phyloP scores from a whole-genome alignment of 495 filamentous ascomycete species.

The Aspergillus heteromorphus region DNA sequence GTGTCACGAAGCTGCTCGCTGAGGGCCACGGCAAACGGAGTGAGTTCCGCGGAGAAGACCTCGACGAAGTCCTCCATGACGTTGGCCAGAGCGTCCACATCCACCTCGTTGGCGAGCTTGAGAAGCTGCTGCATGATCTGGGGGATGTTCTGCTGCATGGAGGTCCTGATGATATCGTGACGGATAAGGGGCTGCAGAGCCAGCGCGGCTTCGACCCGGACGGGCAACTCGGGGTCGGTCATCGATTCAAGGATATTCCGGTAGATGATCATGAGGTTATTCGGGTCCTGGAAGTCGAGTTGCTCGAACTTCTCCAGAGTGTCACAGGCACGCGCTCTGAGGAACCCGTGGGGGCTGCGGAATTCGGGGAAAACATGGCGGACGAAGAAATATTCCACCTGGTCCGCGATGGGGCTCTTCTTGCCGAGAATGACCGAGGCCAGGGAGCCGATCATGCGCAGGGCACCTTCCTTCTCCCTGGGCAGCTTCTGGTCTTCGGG shows the following conservation, averaged over 20 bases:
- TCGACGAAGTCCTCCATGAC: slow-evolving; percentile 99
- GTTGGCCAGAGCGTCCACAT: slow-evolving; percentile 91
- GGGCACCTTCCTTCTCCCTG: slow-evolving; percentile 89
- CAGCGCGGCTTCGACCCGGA: slow-evolving; percentile 89
- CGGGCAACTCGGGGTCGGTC: slow-evolving; percentile 85
- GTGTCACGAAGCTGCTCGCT: slow-evolving; percentile 96
- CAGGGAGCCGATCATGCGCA: slow-evolving; percentile 95
- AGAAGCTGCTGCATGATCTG: slow-evolving; percentile 99
- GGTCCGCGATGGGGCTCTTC: slow-evolving; percentile 94
- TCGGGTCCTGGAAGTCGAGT: slow-evolving; percentile 89
- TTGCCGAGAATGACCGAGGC: slow-evolving; percentile 92
- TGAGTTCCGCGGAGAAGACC: slow-evolving; percentile 91
- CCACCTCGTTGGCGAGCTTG: slow-evolving; percentile 92
- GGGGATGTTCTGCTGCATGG: slow-evolving; percentile 97
- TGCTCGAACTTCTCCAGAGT: slow-evolving; percentile 96
- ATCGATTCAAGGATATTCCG: slow-evolving; percentile 95
- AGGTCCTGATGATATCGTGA: slow-evolving; percentile 85
- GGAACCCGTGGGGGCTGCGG: slow-evolving; percentile 84
- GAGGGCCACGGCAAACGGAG: slow-evolving; percentile 94
- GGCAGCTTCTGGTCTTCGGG: slow-evolving; percentile 84
- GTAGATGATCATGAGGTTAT: slow-evolving; percentile 92
- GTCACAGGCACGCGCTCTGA: slow-evolving; percentile 91
- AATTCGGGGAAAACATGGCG: slow-evolving; percentile 98
- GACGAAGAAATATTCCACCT: slow-evolving; percentile 99
- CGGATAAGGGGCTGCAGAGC: slow-evolving; percentile 92